Evolutionary conservation across 2,329 filamentous ascomycete species (phyloP).

Genomic region (Aspergillus hiratsukae): DNA sequence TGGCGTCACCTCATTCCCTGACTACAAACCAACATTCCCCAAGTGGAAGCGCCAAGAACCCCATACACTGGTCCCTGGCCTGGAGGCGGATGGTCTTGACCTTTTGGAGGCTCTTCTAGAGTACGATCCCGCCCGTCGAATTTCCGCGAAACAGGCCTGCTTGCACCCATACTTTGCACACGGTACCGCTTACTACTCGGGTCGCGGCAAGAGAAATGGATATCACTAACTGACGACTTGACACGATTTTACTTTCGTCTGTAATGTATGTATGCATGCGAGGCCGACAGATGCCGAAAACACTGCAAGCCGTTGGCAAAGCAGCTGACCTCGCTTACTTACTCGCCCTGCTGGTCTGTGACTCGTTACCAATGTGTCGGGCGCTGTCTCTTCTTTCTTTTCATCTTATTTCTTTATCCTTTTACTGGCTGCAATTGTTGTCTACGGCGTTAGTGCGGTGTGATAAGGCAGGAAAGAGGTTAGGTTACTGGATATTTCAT

Average conservation of each 20-base stretch:
- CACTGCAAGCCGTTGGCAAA: neutral
- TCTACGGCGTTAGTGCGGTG: conserved; percentile 30
- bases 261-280: conserved; percentile 15
- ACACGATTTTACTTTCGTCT: conserved; percentile 8
- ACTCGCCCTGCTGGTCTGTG: neutral
- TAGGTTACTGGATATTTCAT: conserved; percentile 29
- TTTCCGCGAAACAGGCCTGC: conserved; percentile 84
- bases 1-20: conserved; percentile 88
- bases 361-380: neutral
- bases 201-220: conserved; percentile 36
- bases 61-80: conserved; percentile 62
- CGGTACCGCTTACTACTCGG: conserved; percentile 46
- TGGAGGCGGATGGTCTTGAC: conserved; percentile 58
- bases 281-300: conserved; percentile 2
- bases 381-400: conserved; percentile 11
- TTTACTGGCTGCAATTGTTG: conserved; percentile 18
- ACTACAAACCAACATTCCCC: conserved; percentile 88
- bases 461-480: conserved; percentile 25
- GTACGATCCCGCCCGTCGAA: conserved; percentile 80
- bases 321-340: neutral
- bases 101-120: conserved; percentile 66
- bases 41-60: conserved; percentile 76
- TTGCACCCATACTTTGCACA: conserved; percentile 75
- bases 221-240: conserved; percentile 32
- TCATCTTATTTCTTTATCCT: conserved; percentile 18